Evolutionary conservation across 164 flowering plant genomes (phyloP).

Genomic region (Aristolochia californica): DNA sequence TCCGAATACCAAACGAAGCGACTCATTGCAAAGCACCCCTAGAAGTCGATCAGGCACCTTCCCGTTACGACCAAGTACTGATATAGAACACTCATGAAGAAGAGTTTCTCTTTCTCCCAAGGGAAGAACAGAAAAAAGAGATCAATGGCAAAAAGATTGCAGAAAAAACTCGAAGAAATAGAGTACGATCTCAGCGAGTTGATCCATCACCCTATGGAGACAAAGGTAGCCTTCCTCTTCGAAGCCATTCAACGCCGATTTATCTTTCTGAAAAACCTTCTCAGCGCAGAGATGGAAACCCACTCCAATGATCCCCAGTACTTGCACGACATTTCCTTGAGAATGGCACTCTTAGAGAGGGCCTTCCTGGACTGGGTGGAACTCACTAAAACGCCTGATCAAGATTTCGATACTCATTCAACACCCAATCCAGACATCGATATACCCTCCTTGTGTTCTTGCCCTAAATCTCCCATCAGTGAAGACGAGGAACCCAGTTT

Average conservation of each 20-base stretch:
- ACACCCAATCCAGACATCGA: constrained; percentile 1
- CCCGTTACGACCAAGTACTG: too few relatives aligned
- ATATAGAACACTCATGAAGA: too few relatives aligned
- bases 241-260: constrained; percentile 16
- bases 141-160: constrained; percentile 20
- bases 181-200: constrained; percentile 18
- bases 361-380: constrained; percentile 15
- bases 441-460: constrained; percentile 19
- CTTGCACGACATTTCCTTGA: constrained; percentile 18
- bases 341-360: constrained; percentile 18
- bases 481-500: too few relatives aligned
- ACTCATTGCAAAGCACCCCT: too few relatives aligned
- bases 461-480: too few relatives aligned
- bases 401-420: not conserved
- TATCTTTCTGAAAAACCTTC: constrained; percentile 18
- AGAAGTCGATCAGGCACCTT: too few relatives aligned
- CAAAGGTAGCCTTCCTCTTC: constrained; percentile 3
- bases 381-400: not conserved
- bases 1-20: too few relatives aligned
- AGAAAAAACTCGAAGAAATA: constrained; percentile 30
- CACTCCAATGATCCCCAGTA: constrained; percentile 17
- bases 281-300: constrained; percentile 26
- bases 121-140: too few relatives aligned
- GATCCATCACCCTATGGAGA: not conserved
- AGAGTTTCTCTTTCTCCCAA: too few relatives aligned